phyloP scores from a whole-genome alignment of 2,329 filamentous ascomycete species.

The Pseudocercospora cruenta region DNA sequence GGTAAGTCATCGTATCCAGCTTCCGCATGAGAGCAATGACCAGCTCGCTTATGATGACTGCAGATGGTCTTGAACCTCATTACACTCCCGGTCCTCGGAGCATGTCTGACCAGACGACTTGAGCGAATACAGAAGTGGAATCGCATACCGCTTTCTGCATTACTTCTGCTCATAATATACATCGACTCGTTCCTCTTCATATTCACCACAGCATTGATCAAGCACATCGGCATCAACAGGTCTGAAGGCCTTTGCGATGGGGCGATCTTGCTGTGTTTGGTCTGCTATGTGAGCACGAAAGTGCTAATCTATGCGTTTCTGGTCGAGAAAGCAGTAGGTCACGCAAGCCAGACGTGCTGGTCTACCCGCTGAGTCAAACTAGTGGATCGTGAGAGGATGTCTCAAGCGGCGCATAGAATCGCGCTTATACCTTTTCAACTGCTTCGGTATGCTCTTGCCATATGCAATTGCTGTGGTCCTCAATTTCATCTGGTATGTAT shows the following conservation, averaged over 20 bases:
- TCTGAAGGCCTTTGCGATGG: conserved; percentile 17
- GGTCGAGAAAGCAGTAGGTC: conserved; percentile 20
- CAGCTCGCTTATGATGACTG: background rate
- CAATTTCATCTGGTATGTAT: conserved; percentile 20
- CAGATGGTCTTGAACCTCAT: conserved; percentile 23
- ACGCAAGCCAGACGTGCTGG: background rate
- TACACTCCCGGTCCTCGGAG: conserved; percentile 21
- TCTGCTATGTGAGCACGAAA: conserved; percentile 22
- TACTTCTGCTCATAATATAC: conserved; percentile 19
- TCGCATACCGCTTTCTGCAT: conserved; percentile 16
- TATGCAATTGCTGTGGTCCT: conserved; percentile 18
- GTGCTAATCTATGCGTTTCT: conserved; percentile 21
- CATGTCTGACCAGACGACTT: conserved; percentile 18
- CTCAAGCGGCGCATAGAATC: conserved; percentile 15
- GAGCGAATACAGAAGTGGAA: conserved; percentile 21
- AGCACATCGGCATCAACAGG: conserved; percentile 22
- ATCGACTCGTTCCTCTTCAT: conserved; percentile 23
- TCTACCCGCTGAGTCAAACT: background rate
- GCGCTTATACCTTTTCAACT: conserved; percentile 22
- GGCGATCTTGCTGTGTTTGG: conserved; percentile 16
- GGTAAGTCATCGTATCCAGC: conserved; percentile 9
- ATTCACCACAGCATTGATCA: conserved; percentile 18
- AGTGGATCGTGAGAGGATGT: conserved; percentile 24
- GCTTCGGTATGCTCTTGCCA: conserved; percentile 23
- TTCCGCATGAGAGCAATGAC: background rate